A percentile compares a stretch with the other conserved stretches of the same genome.
phyloP scores from a whole-genome alignment of 352 stramenopile species.

The Globisporangium cystogenes region DNA sequence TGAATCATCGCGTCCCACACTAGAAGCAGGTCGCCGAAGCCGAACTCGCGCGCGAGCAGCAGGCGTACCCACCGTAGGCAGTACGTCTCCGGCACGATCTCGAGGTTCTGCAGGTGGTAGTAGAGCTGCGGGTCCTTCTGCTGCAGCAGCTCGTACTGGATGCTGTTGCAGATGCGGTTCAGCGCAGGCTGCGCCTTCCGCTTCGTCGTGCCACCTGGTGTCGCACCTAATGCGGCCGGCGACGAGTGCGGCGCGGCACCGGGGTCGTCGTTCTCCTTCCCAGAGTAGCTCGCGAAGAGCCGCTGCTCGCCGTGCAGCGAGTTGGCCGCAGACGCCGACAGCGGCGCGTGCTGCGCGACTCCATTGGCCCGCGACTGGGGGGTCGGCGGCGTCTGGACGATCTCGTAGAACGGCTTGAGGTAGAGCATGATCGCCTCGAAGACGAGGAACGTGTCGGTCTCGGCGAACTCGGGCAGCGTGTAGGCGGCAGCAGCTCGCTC shows the following conservation, averaged over 20 bases:
- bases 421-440: conserved; percentile 79
- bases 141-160: conserved; percentile 74
- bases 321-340: background rate
- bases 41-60: conserved; percentile 72
- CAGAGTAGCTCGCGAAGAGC: conserved; percentile 20
- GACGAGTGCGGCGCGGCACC: conserved; percentile 3
- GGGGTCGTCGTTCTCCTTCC: conserved; percentile 15
- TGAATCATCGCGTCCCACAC: conserved; percentile 74
- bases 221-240: background rate
- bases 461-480: conserved; percentile 31
- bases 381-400: conserved; percentile 34
- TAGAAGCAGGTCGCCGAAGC: conserved; percentile 46
- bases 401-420: conserved; percentile 72
- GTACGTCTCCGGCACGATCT: conserved; percentile 79
- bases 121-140: conserved; percentile 79
- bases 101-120: conserved; percentile 74
- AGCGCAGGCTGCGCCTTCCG: conserved; percentile 31
- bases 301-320: conserved; percentile 18
- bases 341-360: background rate
- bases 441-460: conserved; percentile 65
- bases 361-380: background rate
- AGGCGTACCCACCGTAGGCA: conserved; percentile 78
- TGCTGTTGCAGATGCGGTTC: conserved; percentile 57
- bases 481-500: background rate
- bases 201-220: background rate